Evolutionary conservation across 371 early-diverging fungal species (phyloP), one percentile per base, ranked within the genome.

Genomic region (Lichtheimia ornata): DNA sequence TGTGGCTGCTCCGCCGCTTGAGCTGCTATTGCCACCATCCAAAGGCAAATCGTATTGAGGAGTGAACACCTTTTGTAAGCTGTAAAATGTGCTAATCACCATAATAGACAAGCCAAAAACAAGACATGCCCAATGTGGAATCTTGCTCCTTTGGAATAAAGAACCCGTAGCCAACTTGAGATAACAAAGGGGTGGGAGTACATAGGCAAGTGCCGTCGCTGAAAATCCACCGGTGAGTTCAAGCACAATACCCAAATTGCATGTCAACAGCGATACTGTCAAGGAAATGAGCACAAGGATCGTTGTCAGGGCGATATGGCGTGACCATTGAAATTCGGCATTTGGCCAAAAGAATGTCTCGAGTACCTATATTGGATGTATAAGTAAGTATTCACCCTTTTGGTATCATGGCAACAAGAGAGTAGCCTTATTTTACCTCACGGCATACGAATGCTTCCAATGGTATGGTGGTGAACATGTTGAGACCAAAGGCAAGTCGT

Each of bases 391-490:
- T 15, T 12, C 22, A 12, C 9, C 11, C 35, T 42, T 63, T 71
- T n/a, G n/a, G n/a, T n/a, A n/a, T n/a, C n/a, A n/a, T n/a, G n/a
- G n/a, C n/a, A n/a, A n/a, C n/a, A n/a, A n/a, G n/a, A n/a, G n/a
- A n/a, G n/a, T n/a, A n/a, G n/a, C n/a, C n/a, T n/a, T n/a, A n/a
- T n/a, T n/a, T n/a, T n/a, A 88, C 90, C 79, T 92, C 91, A 50
- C 93, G 82, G 53, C 90, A 89, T 40, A 92, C 93, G 72, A 91
- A 88, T 2, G 85, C 77, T 55, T 91, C 92, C 61, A 91, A 69
- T 0, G 90, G 92, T 25, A 90, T 75, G 9, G 93, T 92, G 0
- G 91, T 88, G 56, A 91, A 90, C 92, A 93, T 91, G 71, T 91
- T 90, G 44, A 93, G 76, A 11, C 90, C 92, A 70, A 93, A 91